phyloP scores from a whole-genome alignment of 1,139 yeast species.

The Blastobotrys serpentis region DNA sequence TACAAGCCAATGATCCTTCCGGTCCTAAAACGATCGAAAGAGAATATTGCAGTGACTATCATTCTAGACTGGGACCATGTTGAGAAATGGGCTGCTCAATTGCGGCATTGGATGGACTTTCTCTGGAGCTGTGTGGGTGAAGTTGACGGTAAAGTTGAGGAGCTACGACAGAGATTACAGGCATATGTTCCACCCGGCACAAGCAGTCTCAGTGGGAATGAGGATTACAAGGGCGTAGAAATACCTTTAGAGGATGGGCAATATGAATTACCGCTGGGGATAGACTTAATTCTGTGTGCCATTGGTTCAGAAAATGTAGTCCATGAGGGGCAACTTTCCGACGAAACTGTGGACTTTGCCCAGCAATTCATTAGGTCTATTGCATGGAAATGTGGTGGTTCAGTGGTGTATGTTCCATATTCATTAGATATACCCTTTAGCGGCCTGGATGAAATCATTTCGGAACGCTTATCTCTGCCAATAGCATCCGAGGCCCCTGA shows the following conservation, averaged over 20 bases:
- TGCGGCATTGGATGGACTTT: slow-evolving; percentile 27
- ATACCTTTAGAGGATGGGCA: slow-evolving; percentile 38
- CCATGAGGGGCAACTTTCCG: slow-evolving; percentile 21
- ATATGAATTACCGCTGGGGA: slow-evolving; percentile 37
- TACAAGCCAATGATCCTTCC: slow-evolving; percentile 11
- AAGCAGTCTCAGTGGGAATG: slow-evolving; percentile 11
- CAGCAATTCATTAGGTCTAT: slow-evolving; percentile 58
- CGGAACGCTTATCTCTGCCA: slow-evolving; percentile 31
- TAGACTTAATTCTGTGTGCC: slow-evolving; percentile 33
- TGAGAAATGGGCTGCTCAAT: slow-evolving; percentile 25
- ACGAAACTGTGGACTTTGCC: slow-evolving; percentile 41
- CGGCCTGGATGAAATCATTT: slow-evolving; percentile 24
- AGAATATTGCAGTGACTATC: slow-evolving; percentile 23
- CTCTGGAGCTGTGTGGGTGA: slow-evolving; percentile 21
- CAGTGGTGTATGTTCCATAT: slow-evolving; percentile 29
- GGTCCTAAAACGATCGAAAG: slow-evolving; percentile 1
- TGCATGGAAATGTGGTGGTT: slow-evolving; percentile 46
- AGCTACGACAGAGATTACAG: slow-evolving; percentile 23
- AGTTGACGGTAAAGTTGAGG: slow-evolving; percentile 14
- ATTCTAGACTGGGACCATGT: slow-evolving; percentile 30
- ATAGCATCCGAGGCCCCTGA: slow-evolving; percentile 16
- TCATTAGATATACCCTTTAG: slow-evolving; percentile 18
- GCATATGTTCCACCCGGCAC: slow-evolving; percentile 25
- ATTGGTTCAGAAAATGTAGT: slow-evolving; percentile 28
- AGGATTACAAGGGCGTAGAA: slow-evolving; percentile 23